Percentiles rank a stretch among this genome's conserved stretches.
Evolutionary conservation across 1,139 yeast species (phyloP).

Genomic region (Candida sanyaensis): DNA sequence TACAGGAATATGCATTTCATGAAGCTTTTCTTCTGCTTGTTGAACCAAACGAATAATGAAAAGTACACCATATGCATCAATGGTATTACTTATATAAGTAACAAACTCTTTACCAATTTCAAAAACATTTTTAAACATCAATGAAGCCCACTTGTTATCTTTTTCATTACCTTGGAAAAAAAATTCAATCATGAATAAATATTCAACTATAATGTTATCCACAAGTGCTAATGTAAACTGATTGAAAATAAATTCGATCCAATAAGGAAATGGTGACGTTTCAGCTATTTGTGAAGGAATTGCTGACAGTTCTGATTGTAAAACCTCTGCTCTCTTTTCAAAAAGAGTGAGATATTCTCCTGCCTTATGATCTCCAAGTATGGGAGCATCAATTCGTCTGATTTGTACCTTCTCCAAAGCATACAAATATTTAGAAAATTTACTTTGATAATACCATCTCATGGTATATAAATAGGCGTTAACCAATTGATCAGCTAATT

Average conservation of each 20-base stretch:
- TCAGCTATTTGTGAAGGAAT: conserved; percentile 88
- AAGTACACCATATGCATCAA: conserved; percentile 79
- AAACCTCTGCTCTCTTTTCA: conserved; percentile 55
- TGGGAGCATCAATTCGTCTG: conserved; percentile 52
- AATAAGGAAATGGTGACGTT: conserved; percentile 62
- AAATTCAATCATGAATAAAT: conserved; percentile 70
- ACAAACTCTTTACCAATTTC: conserved; percentile 44
- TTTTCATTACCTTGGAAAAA: conserved; percentile 56
- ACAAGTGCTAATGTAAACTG: conserved; percentile 73
- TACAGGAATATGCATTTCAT: conserved; percentile 68
- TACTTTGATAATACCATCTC: conserved; percentile 86
- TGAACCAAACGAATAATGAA: conserved; percentile 77
- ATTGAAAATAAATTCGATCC: conserved; percentile 73
- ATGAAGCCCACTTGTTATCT: conserved; percentile 49
- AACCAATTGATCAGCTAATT: conserved; percentile 74
- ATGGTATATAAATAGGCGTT: conserved; percentile 85
- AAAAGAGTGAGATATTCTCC: conserved; percentile 56
- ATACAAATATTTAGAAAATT: conserved; percentile 77
- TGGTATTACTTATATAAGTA: conserved; percentile 19
- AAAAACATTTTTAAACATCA: conserved; percentile 53
- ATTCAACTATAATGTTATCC: conserved; percentile 80
- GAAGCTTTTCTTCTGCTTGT: conserved; percentile 60
- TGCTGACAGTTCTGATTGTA: conserved; percentile 39
- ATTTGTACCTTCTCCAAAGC: conserved; percentile 67
- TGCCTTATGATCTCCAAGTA: conserved; percentile 41